Evolutionary conservation across 192 early-diverging fungal species (phyloP).

Genomic region (Dissophora ornata): DNA sequence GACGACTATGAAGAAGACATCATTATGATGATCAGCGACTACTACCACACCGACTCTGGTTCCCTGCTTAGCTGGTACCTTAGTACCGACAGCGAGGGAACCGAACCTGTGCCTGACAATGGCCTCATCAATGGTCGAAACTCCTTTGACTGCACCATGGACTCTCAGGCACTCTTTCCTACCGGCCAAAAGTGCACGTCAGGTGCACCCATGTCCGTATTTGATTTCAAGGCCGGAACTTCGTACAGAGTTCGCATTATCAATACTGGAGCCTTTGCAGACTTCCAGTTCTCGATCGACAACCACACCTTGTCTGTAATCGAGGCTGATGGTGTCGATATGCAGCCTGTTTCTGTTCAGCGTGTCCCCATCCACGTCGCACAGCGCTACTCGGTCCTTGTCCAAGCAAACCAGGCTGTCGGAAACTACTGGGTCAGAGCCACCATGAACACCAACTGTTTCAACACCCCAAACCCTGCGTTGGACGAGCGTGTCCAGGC

Average conservation of each 20-base stretch:
- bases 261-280: slow-evolving; percentile 42
- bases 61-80: slow-evolving; percentile 53
- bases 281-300: slow-evolving; percentile 57
- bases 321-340: slow-evolving; percentile 55
- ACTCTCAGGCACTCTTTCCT: slow-evolving; percentile 25
- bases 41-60: slow-evolving; percentile 38
- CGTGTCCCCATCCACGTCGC: slow-evolving; percentile 55
- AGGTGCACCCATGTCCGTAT: slow-evolving; percentile 20
- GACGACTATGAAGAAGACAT: slow-evolving; percentile 56
- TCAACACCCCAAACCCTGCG: slow-evolving; percentile 25
- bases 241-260: slow-evolving; percentile 54
- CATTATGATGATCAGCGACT: slow-evolving; percentile 54
- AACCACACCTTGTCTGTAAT: slow-evolving; percentile 51
- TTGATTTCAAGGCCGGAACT: slow-evolving; percentile 30
- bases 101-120: slow-evolving; percentile 39
- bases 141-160: slow-evolving; percentile 25
- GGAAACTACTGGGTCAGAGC: slow-evolving; percentile 57
- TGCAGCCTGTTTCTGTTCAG: slow-evolving; percentile 44
- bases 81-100: slow-evolving; percentile 32
- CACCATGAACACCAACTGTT: slow-evolving; percentile 51
- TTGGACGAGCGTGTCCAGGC: slow-evolving; percentile 42
- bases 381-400: slow-evolving; percentile 59
- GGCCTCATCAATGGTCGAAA: slow-evolving; percentile 33
- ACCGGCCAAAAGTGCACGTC: slow-evolving; percentile 21
- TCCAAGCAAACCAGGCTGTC: slow-evolving; percentile 57